Evolutionary conservation across 225 moss, liverwort and hornwort species (phyloP).

Genomic region (Marchantia paleacea): DNA sequence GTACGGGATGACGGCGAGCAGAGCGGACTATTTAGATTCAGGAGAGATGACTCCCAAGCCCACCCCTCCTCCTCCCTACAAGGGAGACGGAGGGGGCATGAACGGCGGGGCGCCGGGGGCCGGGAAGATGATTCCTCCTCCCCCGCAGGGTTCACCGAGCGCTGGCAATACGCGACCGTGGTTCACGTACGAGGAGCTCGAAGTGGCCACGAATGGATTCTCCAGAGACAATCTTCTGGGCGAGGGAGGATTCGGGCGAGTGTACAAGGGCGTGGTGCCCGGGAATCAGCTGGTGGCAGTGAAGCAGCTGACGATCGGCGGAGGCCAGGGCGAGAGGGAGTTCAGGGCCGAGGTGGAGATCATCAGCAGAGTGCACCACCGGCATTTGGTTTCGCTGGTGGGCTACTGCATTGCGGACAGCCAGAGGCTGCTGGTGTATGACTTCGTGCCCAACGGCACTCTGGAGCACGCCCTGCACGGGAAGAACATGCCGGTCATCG

Average conservation of each 20-base stretch:
- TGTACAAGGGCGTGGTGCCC: constrained; percentile 66
- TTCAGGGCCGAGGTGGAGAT: constrained; percentile 91
- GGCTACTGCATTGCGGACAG: constrained; percentile 90
- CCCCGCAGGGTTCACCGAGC: constrained; percentile 37
- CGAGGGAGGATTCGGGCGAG: constrained; percentile 83
- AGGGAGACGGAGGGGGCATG: constrained; percentile 19
- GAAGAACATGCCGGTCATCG: constrained; percentile 60
- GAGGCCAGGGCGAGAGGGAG: constrained; percentile 88
- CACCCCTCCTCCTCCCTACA: constrained; percentile 31
- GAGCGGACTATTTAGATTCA: constrained; percentile 29
- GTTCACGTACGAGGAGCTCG: constrained; percentile 78
- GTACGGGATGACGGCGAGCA: constrained; percentile 11
- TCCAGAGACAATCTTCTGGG: constrained; percentile 61
- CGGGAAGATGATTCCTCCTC: constrained; percentile 38
- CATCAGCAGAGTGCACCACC: constrained; percentile 86
- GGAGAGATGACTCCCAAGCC: constrained; percentile 22
- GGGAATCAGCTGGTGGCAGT: constrained; percentile 76
- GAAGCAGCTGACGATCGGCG: constrained; percentile 87
- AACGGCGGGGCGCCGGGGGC: neutral
- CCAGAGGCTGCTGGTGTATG: constrained; percentile 80
- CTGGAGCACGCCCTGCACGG: constrained; percentile 79
- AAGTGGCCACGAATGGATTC: constrained; percentile 71
- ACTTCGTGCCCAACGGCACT: constrained; percentile 86
- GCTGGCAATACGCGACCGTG: constrained; percentile 76
- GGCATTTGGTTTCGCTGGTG: constrained; percentile 82